phyloP scores from a whole-genome alignment of 306 rosid species.

The Crotalaria pallida region DNA sequence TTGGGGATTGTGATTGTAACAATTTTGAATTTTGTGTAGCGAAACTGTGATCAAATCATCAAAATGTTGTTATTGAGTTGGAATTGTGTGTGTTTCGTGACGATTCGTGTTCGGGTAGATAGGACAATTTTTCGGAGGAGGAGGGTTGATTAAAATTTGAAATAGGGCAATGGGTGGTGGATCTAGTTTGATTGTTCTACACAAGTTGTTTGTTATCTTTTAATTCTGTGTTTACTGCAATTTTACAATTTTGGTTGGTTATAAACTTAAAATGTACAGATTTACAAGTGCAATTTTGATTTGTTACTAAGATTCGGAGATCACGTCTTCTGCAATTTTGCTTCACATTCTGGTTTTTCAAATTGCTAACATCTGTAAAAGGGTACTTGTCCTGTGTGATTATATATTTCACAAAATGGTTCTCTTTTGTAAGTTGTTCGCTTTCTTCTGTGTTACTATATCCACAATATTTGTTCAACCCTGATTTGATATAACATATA shows the following conservation, averaged over 20 bases:
- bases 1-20: no score
- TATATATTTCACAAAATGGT: neutral
- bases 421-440: neutral
- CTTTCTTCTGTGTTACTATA: neutral
- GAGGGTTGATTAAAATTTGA: neutral
- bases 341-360: neutral
- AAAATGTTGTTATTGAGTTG: neutral
- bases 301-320: no score
- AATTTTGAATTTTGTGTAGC: neutral
- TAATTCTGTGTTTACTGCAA: neutral
- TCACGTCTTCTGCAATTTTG: neutral
- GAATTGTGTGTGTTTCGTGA: neutral
- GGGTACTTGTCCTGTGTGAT: neutral
- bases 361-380: neutral
- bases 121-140: neutral
- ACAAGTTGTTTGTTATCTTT: neutral
- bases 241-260: no score
- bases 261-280: no score
- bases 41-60: neutral
- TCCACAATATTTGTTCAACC: neutral
- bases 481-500: no score
- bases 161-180: neutral
- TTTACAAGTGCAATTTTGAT: no score
- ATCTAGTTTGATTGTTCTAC: slow-evolving; percentile 12
- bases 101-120: neutral